Evolutionary conservation across 768 basidiomycete genomes (phyloP).

Genomic region (Boletus eberwhitei): DNA sequence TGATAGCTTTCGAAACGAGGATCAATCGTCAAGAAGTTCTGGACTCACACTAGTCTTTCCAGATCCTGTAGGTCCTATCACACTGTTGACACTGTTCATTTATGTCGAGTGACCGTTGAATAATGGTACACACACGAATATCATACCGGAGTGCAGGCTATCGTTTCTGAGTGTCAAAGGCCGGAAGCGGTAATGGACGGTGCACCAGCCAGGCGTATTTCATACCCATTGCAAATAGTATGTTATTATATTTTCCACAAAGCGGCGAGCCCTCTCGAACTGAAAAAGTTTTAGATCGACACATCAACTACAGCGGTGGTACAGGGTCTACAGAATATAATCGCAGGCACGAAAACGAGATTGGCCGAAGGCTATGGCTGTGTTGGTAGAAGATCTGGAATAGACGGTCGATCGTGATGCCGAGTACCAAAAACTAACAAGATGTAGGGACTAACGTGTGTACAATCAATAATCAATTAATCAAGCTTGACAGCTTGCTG

Average conservation of each 20-base stretch:
- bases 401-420: neutral
- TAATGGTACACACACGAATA: slow-evolving; percentile 1
- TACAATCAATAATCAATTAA: too few species aligned
- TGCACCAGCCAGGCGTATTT: neutral
- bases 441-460: too few species aligned
- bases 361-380: neutral
- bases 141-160: neutral
- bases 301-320: neutral
- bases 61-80: slow-evolving; percentile 5
- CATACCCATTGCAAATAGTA: neutral
- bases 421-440: neutral
- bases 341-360: neutral
- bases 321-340: neutral
- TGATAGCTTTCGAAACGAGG: neutral
- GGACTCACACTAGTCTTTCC: slow-evolving; percentile 8
- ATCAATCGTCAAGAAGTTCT: neutral
- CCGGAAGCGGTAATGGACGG: too few species aligned
- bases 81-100: neutral
- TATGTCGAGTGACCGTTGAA: neutral
- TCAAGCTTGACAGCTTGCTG: slow-evolving; percentile 6
- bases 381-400: neutral
- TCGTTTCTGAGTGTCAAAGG: neutral
- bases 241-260: neutral
- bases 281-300: neutral
- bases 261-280: neutral